Evolutionary conservation across 2,329 filamentous ascomycete species (phyloP).

Genomic region (Claviceps purpurea): DNA sequence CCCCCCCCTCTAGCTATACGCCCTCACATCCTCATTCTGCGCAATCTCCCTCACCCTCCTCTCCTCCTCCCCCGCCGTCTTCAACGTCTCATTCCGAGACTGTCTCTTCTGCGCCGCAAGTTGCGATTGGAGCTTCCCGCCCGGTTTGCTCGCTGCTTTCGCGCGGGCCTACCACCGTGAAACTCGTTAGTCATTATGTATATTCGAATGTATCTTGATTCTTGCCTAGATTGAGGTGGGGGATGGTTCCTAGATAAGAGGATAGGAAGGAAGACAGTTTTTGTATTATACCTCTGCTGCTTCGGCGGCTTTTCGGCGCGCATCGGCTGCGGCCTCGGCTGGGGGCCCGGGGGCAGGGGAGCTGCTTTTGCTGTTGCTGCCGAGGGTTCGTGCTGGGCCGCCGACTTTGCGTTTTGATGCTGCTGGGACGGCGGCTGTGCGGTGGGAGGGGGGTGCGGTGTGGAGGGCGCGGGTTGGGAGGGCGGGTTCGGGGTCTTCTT

Average conservation of each 20-base stretch:
- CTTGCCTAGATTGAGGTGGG: not conserved
- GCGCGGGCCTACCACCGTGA: slow-evolving; percentile 45
- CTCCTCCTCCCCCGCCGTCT: slow-evolving; percentile 54
- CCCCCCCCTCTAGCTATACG: slow-evolving; percentile 17
- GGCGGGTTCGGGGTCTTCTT: slow-evolving; percentile 52
- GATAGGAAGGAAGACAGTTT: slow-evolving; percentile 16
- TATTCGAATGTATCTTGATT: no score
- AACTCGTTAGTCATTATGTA: no score
- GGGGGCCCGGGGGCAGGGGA: slow-evolving; percentile 20
- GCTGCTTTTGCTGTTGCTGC: slow-evolving; percentile 16
- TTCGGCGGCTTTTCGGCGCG: slow-evolving; percentile 59
- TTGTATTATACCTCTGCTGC: slow-evolving; percentile 59
- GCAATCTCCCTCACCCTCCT: slow-evolving; percentile 55
- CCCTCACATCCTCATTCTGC: slow-evolving; percentile 27
- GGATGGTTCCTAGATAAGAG: not conserved
- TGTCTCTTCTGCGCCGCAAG: slow-evolving; percentile 65
- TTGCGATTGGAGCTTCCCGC: slow-evolving; percentile 55
- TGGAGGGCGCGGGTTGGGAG: slow-evolving; percentile 62
- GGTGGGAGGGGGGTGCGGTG: slow-evolving; percentile 32
- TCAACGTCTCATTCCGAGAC: slow-evolving; percentile 54
- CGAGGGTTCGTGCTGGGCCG: slow-evolving; percentile 50
- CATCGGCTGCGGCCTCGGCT: slow-evolving; percentile 28
- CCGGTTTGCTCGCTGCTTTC: slow-evolving; percentile 37
- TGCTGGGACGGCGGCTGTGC: slow-evolving; percentile 34
- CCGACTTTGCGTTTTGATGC: slow-evolving; percentile 27